A percentile compares a stretch with the other conserved stretches of the same genome.
phyloP scores from a whole-genome alignment of 2,329 filamentous ascomycete species.

The Ilyonectria robusta region DNA sequence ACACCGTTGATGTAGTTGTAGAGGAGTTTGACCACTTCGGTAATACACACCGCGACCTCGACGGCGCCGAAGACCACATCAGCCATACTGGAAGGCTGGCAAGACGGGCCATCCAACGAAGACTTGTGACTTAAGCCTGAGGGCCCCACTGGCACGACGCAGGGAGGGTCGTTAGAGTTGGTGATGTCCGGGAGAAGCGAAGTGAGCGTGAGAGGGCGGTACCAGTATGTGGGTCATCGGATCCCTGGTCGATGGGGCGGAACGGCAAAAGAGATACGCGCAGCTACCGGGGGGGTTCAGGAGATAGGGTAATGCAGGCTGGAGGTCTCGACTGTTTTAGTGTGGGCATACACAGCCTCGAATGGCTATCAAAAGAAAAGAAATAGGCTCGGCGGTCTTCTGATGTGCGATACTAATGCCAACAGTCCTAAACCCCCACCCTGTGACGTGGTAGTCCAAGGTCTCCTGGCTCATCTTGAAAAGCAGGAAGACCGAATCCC shows the following conservation, averaged over 20 bases:
- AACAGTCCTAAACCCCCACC: not conserved
- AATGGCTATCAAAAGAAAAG: not conserved
- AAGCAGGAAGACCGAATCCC: not conserved
- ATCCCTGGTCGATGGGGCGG: not conserved
- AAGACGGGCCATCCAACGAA: not conserved
- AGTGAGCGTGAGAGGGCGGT: not conserved
- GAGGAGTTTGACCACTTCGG: constrained; percentile 38
- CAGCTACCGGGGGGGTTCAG: not conserved
- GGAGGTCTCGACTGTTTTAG: not conserved
- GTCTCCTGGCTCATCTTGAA: not conserved
- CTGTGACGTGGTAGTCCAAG: not conserved
- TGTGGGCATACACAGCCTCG: not conserved
- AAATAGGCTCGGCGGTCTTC: not conserved
- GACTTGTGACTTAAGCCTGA: not conserved
- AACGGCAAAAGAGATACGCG: not conserved
- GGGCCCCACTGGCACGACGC: not conserved
- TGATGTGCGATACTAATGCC: not conserved
- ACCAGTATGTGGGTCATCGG: not conserved
- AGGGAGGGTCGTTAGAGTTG: not conserved
- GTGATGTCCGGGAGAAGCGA: not conserved
- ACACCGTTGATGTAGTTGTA: constrained; percentile 34
- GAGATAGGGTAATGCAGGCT: not conserved
- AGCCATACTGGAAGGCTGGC: constrained; percentile 31
- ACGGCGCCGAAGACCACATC: constrained; percentile 35
- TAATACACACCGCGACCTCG: constrained; percentile 37